A percentile compares a stretch with the other conserved stretches of the same genome.
Evolutionary conservation across 2,329 filamentous ascomycete genomes (phyloP).

Genomic region (Neonectria faginata): DNA sequence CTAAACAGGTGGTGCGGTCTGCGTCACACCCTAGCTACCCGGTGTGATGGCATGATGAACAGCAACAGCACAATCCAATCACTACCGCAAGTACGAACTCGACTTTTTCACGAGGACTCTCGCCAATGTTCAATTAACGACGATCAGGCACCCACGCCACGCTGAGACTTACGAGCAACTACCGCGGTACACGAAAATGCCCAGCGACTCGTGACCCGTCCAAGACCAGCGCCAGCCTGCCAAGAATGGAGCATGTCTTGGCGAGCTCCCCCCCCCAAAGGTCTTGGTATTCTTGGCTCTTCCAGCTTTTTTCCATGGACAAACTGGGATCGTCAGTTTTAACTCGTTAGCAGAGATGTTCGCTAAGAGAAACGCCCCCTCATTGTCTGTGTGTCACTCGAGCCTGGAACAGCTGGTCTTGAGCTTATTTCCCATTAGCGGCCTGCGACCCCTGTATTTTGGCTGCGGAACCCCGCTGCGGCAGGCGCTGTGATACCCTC

Average conservation of each 20-base stretch:
- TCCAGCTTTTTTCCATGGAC: neutral
- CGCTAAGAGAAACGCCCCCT: neutral
- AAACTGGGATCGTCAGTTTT: neutral
- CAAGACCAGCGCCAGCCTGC: neutral
- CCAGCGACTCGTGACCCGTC: neutral
- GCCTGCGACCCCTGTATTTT: neutral
- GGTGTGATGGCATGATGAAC: neutral
- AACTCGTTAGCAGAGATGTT: neutral
- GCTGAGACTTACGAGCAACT: neutral
- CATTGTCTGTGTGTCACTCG: neutral
- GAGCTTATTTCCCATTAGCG: constrained; percentile 1
- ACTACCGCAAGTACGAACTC: neutral
- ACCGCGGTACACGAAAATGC: neutral
- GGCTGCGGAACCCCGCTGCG: constrained; percentile 1
- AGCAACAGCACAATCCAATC: neutral
- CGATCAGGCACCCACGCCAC: neutral
- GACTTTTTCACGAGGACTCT: neutral
- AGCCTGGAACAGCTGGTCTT: neutral
- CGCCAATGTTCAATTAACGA: neutral
- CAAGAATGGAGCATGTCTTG: neutral
- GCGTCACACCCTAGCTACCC: neutral
- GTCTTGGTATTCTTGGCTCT: neutral
- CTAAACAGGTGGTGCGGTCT: neutral
- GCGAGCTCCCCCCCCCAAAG: neutral
- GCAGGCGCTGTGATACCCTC: constrained; percentile 2